Percentiles rank a stretch among this genome's conserved stretches.
Evolutionary conservation across 768 basidiomycete genomes (phyloP).

Genomic region (Lactarius trivialis): DNA sequence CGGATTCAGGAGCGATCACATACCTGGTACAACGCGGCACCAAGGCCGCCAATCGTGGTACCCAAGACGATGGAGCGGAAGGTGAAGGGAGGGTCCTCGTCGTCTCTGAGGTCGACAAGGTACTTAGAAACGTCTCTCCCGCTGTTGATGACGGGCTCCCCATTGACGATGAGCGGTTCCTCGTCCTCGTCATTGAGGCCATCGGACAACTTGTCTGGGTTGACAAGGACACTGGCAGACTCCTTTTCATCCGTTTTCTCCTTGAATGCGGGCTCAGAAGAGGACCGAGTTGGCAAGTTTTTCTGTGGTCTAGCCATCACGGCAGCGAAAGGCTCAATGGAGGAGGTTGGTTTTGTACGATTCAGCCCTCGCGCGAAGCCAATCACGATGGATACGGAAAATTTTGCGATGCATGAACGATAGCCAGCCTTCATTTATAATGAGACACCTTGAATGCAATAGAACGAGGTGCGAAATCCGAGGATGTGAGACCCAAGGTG

Average conservation of each 20-base stretch:
- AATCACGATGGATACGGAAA: neutral
- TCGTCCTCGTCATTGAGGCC: constrained; percentile 1
- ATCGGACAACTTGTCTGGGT: neutral
- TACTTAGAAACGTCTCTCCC: constrained; percentile 49
- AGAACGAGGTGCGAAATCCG: neutral
- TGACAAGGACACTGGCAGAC: neutral
- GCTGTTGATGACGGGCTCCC: constrained; percentile 27
- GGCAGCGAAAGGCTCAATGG: neutral
- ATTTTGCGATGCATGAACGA: neutral
- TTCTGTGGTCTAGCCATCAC: neutral
- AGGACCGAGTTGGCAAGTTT: neutral
- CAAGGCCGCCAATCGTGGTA: constrained; percentile 49
- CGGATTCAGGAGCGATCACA: constrained; percentile 7
- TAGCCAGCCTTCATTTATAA: neutral
- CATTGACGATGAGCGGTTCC: constrained; percentile 5
- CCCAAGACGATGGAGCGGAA: constrained; percentile 52
- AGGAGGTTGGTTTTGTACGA: neutral
- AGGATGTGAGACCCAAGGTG: no score
- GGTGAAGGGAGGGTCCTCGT: constrained; percentile 49
- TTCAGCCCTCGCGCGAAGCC: neutral
- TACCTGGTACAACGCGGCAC: constrained; percentile 53
- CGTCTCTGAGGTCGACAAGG: constrained; percentile 52
- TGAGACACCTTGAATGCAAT: no score
- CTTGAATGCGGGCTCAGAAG: neutral
- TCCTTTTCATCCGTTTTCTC: constrained; percentile 9